Base-by-base conservation (phyloP, 805 yeast species). In the Ogataea haglerorum region DNA sequence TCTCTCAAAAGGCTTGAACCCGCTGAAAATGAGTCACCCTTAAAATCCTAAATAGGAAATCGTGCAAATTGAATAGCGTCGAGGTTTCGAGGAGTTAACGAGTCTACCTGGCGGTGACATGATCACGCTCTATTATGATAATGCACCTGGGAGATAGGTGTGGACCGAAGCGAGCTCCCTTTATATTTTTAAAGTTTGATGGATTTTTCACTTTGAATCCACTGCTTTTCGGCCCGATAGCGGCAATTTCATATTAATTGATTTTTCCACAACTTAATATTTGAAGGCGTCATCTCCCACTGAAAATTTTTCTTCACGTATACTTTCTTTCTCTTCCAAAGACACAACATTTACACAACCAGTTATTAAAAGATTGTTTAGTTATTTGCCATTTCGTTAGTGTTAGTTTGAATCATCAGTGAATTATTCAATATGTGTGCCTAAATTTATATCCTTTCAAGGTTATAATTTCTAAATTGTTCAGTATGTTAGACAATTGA, bases 371-470 rank as follows among this genome's bases (percentile, higher is more conserved):
- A 21, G 15, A 34, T 37, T 32, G 22, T 30, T 19, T 19, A 18
- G 29, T 30, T 33, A 33, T 22, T 19, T 22, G 21, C 23, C 21
- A 18, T 23, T 24, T 18, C 33, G 22, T 33, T 28, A 13, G 37
- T 33, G 33, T 34, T 40, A 40, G 38, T 34, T 40, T 40, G 35
- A 40, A 29, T 40, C 25, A 29, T 33, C 35, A 42, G 30, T 21
- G 13, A 31, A 26, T 24, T 3, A 38, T 27, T 39, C 52, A 45
- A 48, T 43, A 51, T 51, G 54, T 48, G 54, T 48, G 54, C 54
- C 46, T 51, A 45, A 51, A 46, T 47, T 51, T 46, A 42, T 41
- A 41, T 35, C 43, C 43, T 24, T 16, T 40, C 23, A 18, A 39
- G 46, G 50, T 43, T 43, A 42, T 46, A 34, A 36, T 41, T 42